These are phyloP conservation scores for Wallacemonas sp. DNA, from an alignment of 208 protist genomes.

Conservation along the genomic window DNA sequence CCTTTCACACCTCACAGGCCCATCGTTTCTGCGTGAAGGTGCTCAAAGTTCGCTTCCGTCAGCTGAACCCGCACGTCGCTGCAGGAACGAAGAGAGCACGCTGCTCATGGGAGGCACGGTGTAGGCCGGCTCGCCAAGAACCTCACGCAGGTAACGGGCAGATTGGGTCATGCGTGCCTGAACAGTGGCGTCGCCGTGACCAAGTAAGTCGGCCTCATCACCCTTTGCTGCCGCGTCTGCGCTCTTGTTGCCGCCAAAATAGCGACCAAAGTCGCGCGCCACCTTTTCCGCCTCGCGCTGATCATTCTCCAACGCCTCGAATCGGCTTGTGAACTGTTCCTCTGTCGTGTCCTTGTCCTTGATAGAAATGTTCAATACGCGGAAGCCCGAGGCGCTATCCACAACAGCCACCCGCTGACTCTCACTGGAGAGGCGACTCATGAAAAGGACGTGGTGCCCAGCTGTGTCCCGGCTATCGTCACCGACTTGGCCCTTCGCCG, in stretches of 20 bases:
- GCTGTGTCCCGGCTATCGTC: not conserved
- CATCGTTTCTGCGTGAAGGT: too few species aligned
- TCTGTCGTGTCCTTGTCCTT: not conserved
- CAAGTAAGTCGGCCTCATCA: constrained; percentile 21
- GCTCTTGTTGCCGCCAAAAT: constrained; percentile 13
- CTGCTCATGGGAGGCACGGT: constrained; percentile 74
- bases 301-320: not conserved
- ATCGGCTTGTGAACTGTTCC: constrained; percentile 23
- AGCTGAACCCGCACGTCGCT: constrained; percentile 14
- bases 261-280: constrained; percentile 6
- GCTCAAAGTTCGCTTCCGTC: not conserved
- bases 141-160: constrained; percentile 50
- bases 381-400: constrained; percentile 58
- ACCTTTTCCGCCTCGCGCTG: not conserved
- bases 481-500: constrained; percentile 19
- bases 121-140: constrained; percentile 75
- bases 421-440: constrained; percentile 34
- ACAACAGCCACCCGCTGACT: constrained; percentile 50
- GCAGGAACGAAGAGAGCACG: constrained; percentile 69
- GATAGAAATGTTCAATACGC: constrained; percentile 44
- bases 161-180: constrained; percentile 27
- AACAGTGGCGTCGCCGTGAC: constrained; percentile 3
- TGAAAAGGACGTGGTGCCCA: constrained; percentile 28
- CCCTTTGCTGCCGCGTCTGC: constrained; percentile 8
- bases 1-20: too few species aligned